A percentile compares a stretch with the other conserved stretches of the same genome.
phyloP scores from a whole-genome alignment of 768 basidiomycete genomes.

The Auriscalpium vulgare region DNA sequence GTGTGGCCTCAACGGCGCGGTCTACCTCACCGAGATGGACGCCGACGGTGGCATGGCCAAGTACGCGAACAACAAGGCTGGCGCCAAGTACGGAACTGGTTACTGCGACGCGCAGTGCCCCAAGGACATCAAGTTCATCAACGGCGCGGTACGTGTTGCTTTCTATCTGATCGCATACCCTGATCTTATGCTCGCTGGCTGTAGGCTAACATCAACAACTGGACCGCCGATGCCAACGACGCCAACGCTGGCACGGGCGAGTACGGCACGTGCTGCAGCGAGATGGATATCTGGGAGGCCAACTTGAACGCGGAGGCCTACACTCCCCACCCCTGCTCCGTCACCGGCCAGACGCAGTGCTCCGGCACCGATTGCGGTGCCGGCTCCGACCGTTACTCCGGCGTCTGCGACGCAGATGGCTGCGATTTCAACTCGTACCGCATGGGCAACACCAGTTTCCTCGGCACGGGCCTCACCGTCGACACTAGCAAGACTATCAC shows the following conservation, averaged over 20 bases:
- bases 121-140: conserved; percentile 52
- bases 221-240: conserved; percentile 29
- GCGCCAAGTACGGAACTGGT: conserved; percentile 55
- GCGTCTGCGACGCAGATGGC: conserved; percentile 45
- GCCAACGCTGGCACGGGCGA: conserved; percentile 39
- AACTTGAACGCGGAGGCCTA: conserved; percentile 43
- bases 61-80: conserved; percentile 48
- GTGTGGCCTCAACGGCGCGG: conserved; percentile 54
- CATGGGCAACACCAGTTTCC: conserved; percentile 39
- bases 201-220: conserved; percentile 41
- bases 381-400: conserved; percentile 26
- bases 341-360: conserved; percentile 35
- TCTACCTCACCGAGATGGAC: conserved; percentile 57
- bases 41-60: conserved; percentile 44
- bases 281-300: conserved; percentile 58
- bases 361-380: conserved; percentile 28
- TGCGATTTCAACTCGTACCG: conserved; percentile 61
- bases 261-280: conserved; percentile 46
- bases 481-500: conserved; percentile 44
- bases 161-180: neutral
- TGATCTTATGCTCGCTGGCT: neutral
- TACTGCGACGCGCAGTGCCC: conserved; percentile 61
- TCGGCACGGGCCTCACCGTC: conserved; percentile 39
- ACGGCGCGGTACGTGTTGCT: conserved; percentile 35
- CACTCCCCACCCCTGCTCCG: conserved; percentile 45